Evolutionary conservation across 1,284 basidiomycete species (phyloP).

Genomic region (Ustilago trichophora): DNA sequence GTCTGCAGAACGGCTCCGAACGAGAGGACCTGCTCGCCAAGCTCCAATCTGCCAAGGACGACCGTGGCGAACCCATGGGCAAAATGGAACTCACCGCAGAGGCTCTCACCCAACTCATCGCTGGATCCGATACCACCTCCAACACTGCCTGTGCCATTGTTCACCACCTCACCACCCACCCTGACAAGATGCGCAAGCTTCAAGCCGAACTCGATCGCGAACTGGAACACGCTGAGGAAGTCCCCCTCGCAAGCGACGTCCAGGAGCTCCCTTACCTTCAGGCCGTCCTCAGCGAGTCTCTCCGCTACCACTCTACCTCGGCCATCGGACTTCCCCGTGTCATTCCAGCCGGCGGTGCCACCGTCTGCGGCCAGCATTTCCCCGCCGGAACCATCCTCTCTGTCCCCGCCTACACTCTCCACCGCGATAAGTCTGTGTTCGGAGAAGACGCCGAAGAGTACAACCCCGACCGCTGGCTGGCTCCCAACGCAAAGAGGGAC

Average conservation of each 20-base stretch:
- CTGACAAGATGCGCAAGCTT: conserved; percentile 75
- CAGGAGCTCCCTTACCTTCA: conserved; percentile 70
- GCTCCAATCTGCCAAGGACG: conserved; percentile 79
- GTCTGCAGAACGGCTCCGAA: conserved; percentile 71
- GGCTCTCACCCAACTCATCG: conserved; percentile 82
- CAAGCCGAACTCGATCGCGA: conserved; percentile 80
- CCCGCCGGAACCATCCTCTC: conserved; percentile 71
- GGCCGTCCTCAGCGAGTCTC: conserved; percentile 81
- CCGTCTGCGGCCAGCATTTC: conserved; percentile 69
- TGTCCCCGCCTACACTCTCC: conserved; percentile 74
- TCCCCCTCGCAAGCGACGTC: conserved; percentile 51
- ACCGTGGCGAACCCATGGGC: conserved; percentile 80
- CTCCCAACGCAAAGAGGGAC: conserved; percentile 66
- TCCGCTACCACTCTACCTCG: conserved; percentile 79
- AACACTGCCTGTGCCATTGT: conserved; percentile 71
- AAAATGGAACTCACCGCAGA: conserved; percentile 84
- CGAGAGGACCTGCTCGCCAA: conserved; percentile 82
- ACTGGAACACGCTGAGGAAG: conserved; percentile 49
- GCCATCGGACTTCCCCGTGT: conserved; percentile 74
- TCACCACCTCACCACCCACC: conserved; percentile 80
- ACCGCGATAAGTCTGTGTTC: conserved; percentile 77
- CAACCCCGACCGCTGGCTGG: conserved; percentile 80
- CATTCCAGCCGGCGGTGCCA: conserved; percentile 49
- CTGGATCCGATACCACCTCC: conserved; percentile 67
- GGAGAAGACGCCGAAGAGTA: conserved; percentile 80